Percentiles rank a stretch among this genome's conserved stretches.
These are phyloP conservation scores for Clitoria ternatea DNA, from an alignment of 306 rosid genomes.

Conservation along the genomic window DNA sequence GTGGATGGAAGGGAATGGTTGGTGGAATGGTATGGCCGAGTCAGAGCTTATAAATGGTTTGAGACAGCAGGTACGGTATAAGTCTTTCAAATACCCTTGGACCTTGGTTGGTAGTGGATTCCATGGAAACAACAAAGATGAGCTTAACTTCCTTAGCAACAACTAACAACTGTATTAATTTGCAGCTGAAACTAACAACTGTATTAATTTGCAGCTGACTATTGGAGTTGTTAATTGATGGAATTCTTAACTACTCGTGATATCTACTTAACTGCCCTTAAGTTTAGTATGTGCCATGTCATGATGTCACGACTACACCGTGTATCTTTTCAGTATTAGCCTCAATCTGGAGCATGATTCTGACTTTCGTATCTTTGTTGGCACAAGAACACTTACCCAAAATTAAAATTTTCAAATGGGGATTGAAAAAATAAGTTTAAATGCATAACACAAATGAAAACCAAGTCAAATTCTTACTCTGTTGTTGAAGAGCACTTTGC, in stretches of 20 bases:
- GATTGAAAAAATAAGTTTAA: too few relatives aligned
- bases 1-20: constrained; percentile 82
- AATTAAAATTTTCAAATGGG: too few relatives aligned
- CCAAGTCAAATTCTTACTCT: too few relatives aligned
- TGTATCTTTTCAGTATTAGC: background rate
- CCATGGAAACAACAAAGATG: too few relatives aligned
- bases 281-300: background rate
- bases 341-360: background rate
- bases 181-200: too few relatives aligned
- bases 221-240: background rate
- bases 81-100: constrained; percentile 1
- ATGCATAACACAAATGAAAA: too few relatives aligned
- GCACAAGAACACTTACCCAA: background rate
- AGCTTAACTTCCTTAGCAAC: background rate
- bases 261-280: background rate
- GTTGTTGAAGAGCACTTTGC: too few relatives aligned
- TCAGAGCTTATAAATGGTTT: constrained; percentile 52
- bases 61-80: constrained; percentile 59
- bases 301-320: background rate
- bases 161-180: background rate
- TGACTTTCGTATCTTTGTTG: background rate
- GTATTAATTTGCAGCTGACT: background rate
- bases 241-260: background rate
- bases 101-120: background rate
- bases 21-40: constrained; percentile 74